Percentiles rank a stretch among this genome's conserved stretches.
Conservation (phyloP, 257 asterid genomes). For the Capsicum chinense region DNA sequence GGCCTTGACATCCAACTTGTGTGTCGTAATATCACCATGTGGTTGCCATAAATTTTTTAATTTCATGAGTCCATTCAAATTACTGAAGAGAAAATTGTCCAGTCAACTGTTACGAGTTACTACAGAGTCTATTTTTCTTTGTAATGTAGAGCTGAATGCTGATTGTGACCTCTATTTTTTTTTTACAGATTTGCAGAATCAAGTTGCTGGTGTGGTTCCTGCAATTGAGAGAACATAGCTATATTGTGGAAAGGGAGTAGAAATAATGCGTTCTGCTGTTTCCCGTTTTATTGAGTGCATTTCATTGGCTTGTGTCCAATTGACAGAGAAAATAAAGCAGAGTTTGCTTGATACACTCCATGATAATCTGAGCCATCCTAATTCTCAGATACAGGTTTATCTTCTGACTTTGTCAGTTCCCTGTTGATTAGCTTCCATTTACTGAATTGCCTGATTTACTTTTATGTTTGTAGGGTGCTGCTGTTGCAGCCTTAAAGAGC, state of each 20-base stretch:
- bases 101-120: background rate
- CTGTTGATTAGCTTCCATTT: conserved; percentile 17
- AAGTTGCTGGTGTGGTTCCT: conserved; percentile 78
- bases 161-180: conserved; percentile 28
- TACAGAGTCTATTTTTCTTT: background rate
- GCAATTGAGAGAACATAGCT: conserved; percentile 97
- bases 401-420: conserved; percentile 29
- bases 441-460: conserved; percentile 31
- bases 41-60: background rate
- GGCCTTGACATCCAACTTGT: background rate
- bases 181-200: conserved; percentile 68
- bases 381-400: conserved; percentile 81
- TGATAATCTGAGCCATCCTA: conserved; percentile 96
- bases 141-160: background rate
- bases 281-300: conserved; percentile 90
- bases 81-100: background rate
- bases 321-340: conserved; percentile 69
- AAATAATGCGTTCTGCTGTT: conserved; percentile 96
- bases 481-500: conserved; percentile 76
- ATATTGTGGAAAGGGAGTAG: conserved; percentile 99
- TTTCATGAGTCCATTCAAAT: background rate
- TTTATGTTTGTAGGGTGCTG: conserved; percentile 59
- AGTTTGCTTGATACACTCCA: conserved; percentile 80
- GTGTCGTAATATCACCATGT: background rate
- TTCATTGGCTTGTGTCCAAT: conserved; percentile 59